Base-by-base conservation (phyloP, 257 asterid species). In the Fraxinus excelsior region DNA sequence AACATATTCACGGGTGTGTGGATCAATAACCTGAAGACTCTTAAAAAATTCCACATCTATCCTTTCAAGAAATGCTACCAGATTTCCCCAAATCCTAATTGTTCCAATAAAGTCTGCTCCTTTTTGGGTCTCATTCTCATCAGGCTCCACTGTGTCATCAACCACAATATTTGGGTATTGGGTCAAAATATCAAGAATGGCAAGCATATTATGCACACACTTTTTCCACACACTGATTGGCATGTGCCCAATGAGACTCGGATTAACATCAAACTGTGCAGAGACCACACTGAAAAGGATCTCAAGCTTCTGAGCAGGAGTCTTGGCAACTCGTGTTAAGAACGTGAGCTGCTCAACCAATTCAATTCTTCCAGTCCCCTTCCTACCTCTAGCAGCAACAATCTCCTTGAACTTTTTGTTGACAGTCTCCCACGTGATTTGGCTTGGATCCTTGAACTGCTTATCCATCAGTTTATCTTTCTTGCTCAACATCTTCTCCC, bases 291-390 rank as follows among this genome's bases (percentile, higher is more conserved):
- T 86, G 87, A 93, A 93, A 38, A 91, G 90, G 40, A 96, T 93
- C 90, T 96, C 98, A 60, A 96, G 97, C 91, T 91, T 91, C 87
- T 93, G 99, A 2, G 99, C 97, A 40, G 99, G 99, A 19, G 98
- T 96, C 89, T 91, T 93, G 6, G 99, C 96, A 77, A 91, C 97
- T 74, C 95, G 88, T 7, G 97, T 90, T 79, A 96, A 83, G 87
- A 93, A 93, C 37, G 98, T 91, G 78, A 96, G 98, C 87, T 90
- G 99, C 88, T 93, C 99, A 75, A 96, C 90, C 86, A 96, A 83
- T 82, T 96, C 99, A 64, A 89, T 85, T 79, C 90, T 93, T 49
- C 97, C 99, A 0, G 99, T 96, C 12, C 99, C 99, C 83, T 96
- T 96, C 83, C 87, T 88, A 82, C 97, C 98, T 84, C 98, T 91